Base-by-base conservation (phyloP, 2,329 filamentous ascomycete genomes). In the Dissoconium aciculare region DNA sequence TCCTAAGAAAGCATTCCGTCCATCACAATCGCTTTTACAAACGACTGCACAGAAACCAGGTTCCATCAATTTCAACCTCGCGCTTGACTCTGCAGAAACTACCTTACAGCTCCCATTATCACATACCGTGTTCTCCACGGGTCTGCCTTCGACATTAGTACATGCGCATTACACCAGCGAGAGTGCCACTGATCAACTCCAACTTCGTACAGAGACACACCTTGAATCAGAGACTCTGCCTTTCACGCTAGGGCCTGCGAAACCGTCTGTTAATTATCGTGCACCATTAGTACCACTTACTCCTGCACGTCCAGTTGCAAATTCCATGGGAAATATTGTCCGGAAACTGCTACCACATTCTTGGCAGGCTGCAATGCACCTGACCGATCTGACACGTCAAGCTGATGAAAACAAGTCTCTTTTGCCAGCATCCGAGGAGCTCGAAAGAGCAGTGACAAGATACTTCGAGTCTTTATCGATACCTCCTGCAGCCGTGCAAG, bases 241-340 rank as follows among this genome's bases (percentile, higher is more conserved):
- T 9, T 25, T 46, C n/a, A 27, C 23, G 1, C 15, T 27, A 3
- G 3, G 9, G 11, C 14, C 25, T 5, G 12, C 16, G 5, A 23
- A 24, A n/a, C 17, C 17, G 11, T 15, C 13, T n/a, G 15, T 34
- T 4, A 19, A 4, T 10, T 32, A 35, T 15, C 24, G 21, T 26
- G 41, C 33, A 21, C 52, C 55, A 3, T 43, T 53, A n/a, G 39
- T 63, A 8, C 62, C 76, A 0, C 54, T 85, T 3, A 52, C 74
- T 8, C 70, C 77, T 1, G 51, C 85, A 11, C 68, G 78, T 11
- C 59, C 56, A 27, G 72, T 89, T 19, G 57, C 65, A 1, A 66
- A 69, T 21, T 72, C 73, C 19, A 71, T 85, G 45, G 82, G 82
- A 3, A 91, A 91, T 53, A 87, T 91, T 33, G 61, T 89, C 13